These are phyloP conservation scores for Solanum hybrid DNA, from an alignment of 305 asterid genomes.

Conservation along the genomic window DNA sequence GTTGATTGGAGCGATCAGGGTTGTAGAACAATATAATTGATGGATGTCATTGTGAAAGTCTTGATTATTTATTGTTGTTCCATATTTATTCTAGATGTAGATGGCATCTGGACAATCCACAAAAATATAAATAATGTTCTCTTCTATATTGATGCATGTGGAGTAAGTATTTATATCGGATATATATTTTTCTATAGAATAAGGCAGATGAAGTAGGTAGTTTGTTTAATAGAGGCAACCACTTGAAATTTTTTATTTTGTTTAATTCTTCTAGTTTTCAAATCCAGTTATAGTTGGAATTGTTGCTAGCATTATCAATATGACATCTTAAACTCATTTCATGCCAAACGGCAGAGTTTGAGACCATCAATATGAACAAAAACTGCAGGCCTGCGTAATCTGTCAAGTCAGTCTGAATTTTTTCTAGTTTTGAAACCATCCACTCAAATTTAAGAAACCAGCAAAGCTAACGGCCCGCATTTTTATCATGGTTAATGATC, in stretches of 20 bases:
- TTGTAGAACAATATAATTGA: neutral
- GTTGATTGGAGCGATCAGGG: neutral
- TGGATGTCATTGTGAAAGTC: neutral
- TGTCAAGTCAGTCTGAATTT: neutral
- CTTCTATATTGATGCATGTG: neutral
- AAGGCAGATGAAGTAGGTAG: neutral
- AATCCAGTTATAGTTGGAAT: neutral
- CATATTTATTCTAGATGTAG: neutral
- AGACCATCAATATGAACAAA: neutral
- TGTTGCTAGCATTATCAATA: neutral
- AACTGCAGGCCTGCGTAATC: neutral
- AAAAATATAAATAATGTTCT: no score
- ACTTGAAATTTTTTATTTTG: neutral
- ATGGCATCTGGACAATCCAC: neutral
- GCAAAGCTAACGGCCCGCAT: neutral
- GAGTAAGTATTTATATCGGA: neutral
- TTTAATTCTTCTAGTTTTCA: neutral
- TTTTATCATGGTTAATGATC: neutral
- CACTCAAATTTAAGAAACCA: neutral
- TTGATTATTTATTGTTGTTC: neutral
- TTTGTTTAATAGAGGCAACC: neutral
- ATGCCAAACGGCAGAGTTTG: neutral
- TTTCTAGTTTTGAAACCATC: neutral
- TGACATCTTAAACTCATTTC: neutral
- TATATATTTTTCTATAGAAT: neutral